These are phyloP conservation scores for Cyathus striatus DNA, from an alignment of 768 basidiomycete species.

Conservation along the genomic window DNA sequence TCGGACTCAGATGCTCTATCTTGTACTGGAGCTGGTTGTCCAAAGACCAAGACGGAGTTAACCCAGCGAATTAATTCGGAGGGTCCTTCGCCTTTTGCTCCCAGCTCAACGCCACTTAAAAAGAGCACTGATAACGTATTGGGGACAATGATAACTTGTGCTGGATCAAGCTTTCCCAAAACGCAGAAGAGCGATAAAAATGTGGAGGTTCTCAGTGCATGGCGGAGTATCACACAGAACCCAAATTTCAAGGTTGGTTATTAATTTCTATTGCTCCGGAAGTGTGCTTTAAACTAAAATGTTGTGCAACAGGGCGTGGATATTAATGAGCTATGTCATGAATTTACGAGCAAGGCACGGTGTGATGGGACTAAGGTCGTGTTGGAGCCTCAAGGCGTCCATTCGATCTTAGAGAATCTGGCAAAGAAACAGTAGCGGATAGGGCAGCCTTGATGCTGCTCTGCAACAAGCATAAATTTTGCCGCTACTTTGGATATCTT, in stretches of 20 bases:
- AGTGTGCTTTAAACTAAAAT: conserved; percentile 12
- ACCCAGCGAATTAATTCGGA: conserved; percentile 39
- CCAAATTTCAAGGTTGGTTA: conserved; percentile 67
- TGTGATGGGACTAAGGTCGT: conserved; percentile 86
- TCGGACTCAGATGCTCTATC: conserved; percentile 22
- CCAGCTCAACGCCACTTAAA: conserved; percentile 22
- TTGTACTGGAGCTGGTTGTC: conserved; percentile 10
- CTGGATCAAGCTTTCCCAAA: conserved; percentile 63
- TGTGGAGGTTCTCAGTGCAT: conserved; percentile 73
- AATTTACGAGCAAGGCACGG: conserved; percentile 76
- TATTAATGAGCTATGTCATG: conserved; percentile 71
- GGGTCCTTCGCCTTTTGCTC: conserved; percentile 63
- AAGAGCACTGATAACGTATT: conserved; percentile 40
- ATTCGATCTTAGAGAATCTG: conserved; percentile 40
- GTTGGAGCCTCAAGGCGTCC: conserved; percentile 52
- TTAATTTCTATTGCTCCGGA: background rate
- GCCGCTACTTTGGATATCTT: background rate
- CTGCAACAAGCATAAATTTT: conserved; percentile 18
- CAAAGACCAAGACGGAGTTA: conserved; percentile 22
- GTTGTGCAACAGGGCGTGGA: conserved; percentile 54
- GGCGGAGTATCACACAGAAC: conserved; percentile 70
- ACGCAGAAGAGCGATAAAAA: conserved; percentile 69
- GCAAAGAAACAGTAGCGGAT: conserved; percentile 15
- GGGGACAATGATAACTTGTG: conserved; percentile 58
- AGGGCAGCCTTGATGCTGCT: conserved; percentile 9